Evolutionary conservation across 768 basidiomycete genomes (phyloP).

Genomic region (Pholiota microspora): DNA sequence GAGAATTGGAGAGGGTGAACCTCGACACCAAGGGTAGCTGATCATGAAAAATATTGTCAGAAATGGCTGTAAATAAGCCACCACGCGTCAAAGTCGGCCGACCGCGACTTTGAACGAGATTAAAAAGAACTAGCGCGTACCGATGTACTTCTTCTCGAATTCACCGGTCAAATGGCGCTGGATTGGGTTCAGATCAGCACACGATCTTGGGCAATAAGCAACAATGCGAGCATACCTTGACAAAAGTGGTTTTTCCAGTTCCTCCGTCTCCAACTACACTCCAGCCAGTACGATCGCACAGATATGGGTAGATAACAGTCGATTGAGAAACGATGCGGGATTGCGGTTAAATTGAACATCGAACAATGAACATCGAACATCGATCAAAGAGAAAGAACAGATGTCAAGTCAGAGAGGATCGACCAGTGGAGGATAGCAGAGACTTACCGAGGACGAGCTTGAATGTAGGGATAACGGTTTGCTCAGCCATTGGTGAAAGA

Average conservation of each 20-base stretch:
- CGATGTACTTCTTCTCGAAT: slow-evolving; percentile 99
- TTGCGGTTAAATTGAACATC: slow-evolving; percentile 31
- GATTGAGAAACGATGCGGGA: slow-evolving; percentile 14
- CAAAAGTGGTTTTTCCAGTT: slow-evolving; percentile 97
- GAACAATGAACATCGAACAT: slow-evolving; percentile 60
- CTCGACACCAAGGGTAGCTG: slow-evolving; percentile 99
- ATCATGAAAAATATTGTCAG: slow-evolving; percentile 14
- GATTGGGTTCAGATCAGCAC: slow-evolving; percentile 47
- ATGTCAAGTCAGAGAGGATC: slow-evolving; percentile 28
- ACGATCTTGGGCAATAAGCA: slow-evolving; percentile 38
- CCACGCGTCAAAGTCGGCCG: slow-evolving; percentile 17
- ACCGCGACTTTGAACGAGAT: slow-evolving; percentile 14
- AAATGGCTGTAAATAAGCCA: slow-evolving; percentile 7
- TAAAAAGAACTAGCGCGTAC: slow-evolving; percentile 43
- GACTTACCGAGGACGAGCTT: slow-evolving; percentile 96
- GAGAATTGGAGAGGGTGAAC: slow-evolving; percentile 95
- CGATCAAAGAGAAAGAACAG: slow-evolving; percentile 46
- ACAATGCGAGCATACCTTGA: slow-evolving; percentile 65
- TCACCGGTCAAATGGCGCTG: slow-evolving; percentile 98
- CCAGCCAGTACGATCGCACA: slow-evolving; percentile 16
- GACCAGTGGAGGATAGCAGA: slow-evolving; percentile 8
- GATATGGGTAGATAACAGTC: slow-evolving; percentile 17
- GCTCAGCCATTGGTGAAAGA: slow-evolving; percentile 41
- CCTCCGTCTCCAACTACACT: slow-evolving; percentile 89
- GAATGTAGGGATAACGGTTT: slow-evolving; percentile 74